A percentile compares a stretch with the other conserved stretches of the same genome.
Evolutionary conservation across 768 basidiomycete species (phyloP).

Genomic region (Hericium alpestre): DNA sequence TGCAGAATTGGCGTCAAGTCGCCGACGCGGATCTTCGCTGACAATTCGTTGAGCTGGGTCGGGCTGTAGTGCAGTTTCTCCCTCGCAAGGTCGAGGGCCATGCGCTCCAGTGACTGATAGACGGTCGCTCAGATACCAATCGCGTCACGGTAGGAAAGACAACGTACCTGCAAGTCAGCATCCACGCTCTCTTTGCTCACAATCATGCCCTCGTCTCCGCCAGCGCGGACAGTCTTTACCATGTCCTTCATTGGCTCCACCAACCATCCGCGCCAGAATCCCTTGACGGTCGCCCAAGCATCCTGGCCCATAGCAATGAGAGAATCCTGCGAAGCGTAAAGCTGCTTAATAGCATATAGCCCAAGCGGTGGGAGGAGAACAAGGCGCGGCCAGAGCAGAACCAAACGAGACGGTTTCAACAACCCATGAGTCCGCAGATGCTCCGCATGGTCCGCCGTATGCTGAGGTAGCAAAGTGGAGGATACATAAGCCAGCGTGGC

Average conservation of each 20-base stretch:
- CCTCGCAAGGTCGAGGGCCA: conserved; percentile 76
- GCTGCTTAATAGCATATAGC: conserved; percentile 36
- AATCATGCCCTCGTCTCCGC: conserved; percentile 65
- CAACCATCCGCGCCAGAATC: conserved; percentile 77
- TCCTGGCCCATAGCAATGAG: conserved; percentile 48
- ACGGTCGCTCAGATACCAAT: too few relatives aligned
- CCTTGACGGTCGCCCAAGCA: conserved; percentile 51
- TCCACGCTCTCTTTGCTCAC: conserved; percentile 73
- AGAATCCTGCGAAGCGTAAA: conserved; percentile 51
- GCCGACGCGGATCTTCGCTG: conserved; percentile 58
- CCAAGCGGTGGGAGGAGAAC: conserved; percentile 65
- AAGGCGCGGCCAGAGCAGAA: conserved; percentile 73
- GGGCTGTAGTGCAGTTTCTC: conserved; percentile 65
- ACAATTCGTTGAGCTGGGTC: conserved; percentile 54
- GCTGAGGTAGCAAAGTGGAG: conserved; percentile 9
- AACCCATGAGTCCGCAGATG: conserved; percentile 29
- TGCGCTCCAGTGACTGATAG: conserved; percentile 76
- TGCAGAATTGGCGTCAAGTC: conserved; percentile 81
- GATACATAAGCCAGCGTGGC: conserved; percentile 3
- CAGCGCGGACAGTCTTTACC: conserved; percentile 70
- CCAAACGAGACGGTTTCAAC: conserved; percentile 54
- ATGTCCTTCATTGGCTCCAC: conserved; percentile 79
- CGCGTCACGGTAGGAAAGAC: neutral
- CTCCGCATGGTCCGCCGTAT: conserved; percentile 9
- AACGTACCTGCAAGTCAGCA: conserved; percentile 70